phyloP scores from a whole-genome alignment of 1,284 basidiomycete genomes.

The Volvariella volvacea region DNA sequence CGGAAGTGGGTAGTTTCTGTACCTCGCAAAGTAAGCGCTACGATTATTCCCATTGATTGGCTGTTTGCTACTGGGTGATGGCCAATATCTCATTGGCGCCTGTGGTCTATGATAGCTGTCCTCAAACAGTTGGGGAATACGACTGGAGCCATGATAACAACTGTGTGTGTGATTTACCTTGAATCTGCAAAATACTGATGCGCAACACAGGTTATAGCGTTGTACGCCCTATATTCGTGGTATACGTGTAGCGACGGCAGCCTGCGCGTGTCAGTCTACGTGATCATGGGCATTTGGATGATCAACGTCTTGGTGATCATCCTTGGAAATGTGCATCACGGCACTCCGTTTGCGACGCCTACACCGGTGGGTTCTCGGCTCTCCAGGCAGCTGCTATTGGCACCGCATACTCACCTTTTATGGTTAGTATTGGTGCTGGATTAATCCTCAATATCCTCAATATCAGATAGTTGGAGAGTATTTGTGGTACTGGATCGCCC shows the following conservation, averaged over 20 bases:
- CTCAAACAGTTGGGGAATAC: conserved; percentile 34
- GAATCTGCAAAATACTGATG: no score
- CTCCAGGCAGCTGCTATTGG: not conserved
- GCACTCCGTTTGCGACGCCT: conserved; percentile 22
- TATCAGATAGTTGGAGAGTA: conserved; percentile 33
- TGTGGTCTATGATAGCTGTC: no score
- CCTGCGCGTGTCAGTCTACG: not conserved
- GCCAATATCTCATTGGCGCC: no score
- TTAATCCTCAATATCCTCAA: conserved; percentile 22
- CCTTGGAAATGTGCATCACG: conserved; percentile 21
- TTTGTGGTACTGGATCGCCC: conserved; percentile 37
- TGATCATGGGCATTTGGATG: conserved; percentile 26
- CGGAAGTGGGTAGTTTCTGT: conserved; percentile 24
- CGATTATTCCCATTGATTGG: no score
- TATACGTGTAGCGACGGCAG: no score
- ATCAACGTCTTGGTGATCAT: conserved; percentile 27
- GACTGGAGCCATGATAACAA: conserved; percentile 30
- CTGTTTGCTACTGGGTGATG: no score
- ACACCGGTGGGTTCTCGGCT: conserved; percentile 32
- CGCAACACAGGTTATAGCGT: conserved; percentile 28
- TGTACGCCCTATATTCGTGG: conserved; percentile 24
- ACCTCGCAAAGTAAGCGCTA: conserved; percentile 28
- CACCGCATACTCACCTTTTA: not conserved
- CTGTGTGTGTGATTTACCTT: conserved; percentile 25
- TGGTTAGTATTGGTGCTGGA: conserved; percentile 38